Base-by-base conservation (phyloP, 371 early-diverging fungal species). In the Syncephalastrum racemosum region DNA sequence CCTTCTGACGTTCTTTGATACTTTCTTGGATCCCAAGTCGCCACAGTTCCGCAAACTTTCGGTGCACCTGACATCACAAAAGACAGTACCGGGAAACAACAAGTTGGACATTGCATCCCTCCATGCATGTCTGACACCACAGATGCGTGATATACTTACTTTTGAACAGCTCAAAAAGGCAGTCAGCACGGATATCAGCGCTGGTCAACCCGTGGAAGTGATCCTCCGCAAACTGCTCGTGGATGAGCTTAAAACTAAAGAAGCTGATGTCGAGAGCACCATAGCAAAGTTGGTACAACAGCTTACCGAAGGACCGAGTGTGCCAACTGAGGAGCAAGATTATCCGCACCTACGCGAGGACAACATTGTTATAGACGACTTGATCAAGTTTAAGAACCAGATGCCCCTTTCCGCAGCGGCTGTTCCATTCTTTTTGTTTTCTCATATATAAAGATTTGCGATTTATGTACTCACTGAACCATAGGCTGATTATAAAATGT, bases 31-130 rank as follows among this genome's bases (percentile, higher is more conserved):
- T 52, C 89, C 89, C 0, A 54, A 63, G 14, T 85, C 90, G 7
- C 50, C 65, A 1, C 42, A 66, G 20, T 72, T 75, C n/a, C 75
- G 81, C 20, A 85, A 89, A 51, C 63, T 92, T 15, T 82, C 86
- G 7, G 77, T 89, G 4, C 91, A 90, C 66, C 53, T 92, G 23
- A 71, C 78, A 40, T 79, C 86, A 5, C 85, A 85, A 58, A 81
- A 79, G 54, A 44, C 40, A 18, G 43, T 49, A 18, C 22, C 66
- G 15, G 36, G 36, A 7, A 31, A 8, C 36, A 31, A 31, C 36
- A 63, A 44, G 14, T 31, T 60, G 16, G 62, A 50, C 14, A 52
- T 64, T 0, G 70, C 70, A 47, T 70, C 46, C 15, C 20, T 50
- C 23, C 60, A 31, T 55, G 58, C 39, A 52, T 66, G 58, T 42